phyloP scores from a whole-genome alignment of 2,329 filamentous ascomycete species.

The Colletotrichum navitas region DNA sequence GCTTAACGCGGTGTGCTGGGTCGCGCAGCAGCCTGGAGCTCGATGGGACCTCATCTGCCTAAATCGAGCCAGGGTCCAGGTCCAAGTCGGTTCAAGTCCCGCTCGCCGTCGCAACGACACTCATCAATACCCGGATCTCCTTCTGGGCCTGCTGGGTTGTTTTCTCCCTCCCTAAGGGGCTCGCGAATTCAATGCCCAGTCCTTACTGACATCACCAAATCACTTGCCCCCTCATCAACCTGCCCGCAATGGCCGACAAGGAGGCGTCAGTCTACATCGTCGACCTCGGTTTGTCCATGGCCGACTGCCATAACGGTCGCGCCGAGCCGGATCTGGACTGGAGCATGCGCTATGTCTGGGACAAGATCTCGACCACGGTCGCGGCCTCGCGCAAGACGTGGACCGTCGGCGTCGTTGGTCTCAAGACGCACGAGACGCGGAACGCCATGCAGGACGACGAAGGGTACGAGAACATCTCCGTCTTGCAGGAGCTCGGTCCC shows the following conservation, averaged over 20 bases:
- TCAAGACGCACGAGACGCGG: slow-evolving; percentile 82
- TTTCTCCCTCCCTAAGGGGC: not conserved
- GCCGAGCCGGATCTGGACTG: slow-evolving; percentile 86
- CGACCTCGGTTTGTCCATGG: slow-evolving; percentile 91
- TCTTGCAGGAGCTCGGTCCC: slow-evolving; percentile 76
- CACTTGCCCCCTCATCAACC: slow-evolving; percentile 9
- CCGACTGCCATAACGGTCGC: slow-evolving; percentile 76
- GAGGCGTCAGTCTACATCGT: slow-evolving; percentile 94
- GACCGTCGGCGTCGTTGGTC: slow-evolving; percentile 82
- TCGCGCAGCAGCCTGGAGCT: slow-evolving; percentile 40
- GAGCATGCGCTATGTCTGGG: slow-evolving; percentile 93
- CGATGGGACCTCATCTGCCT: slow-evolving; percentile 40
- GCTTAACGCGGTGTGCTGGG: slow-evolving; percentile 23
- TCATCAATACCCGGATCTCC: slow-evolving; percentile 11
- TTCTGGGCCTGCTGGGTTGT: not conserved
- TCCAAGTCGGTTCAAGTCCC: slow-evolving; percentile 5
- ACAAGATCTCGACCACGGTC: slow-evolving; percentile 81
- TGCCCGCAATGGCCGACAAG: slow-evolving; percentile 82
- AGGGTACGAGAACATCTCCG: slow-evolving; percentile 84
- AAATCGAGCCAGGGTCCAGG: slow-evolving; percentile 32
- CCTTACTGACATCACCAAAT: not conserved
- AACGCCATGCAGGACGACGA: slow-evolving; percentile 77
- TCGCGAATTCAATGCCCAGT: not conserved
- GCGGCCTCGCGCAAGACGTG: slow-evolving; percentile 76
- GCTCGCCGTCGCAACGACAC: slow-evolving; percentile 13